A percentile compares a stretch with the other conserved stretches of the same genome.
Evolutionary conservation across 2,329 filamentous ascomycete genomes (phyloP).

Genomic region (Talaromyces atroroseus): DNA sequence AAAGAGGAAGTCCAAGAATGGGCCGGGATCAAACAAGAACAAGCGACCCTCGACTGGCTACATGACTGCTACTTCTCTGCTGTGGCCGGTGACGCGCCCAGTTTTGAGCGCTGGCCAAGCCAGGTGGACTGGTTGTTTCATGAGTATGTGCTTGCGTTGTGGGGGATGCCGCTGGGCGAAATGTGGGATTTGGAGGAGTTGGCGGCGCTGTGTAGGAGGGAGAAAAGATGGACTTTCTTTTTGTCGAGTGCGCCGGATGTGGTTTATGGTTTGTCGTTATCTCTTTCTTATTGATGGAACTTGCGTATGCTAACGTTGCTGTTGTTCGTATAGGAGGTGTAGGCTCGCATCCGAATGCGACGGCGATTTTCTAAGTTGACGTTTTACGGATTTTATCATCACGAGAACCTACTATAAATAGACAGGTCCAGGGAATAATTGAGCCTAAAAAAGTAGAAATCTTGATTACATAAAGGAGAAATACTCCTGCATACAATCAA

Average conservation of each 20-base stretch:
- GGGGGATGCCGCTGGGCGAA: constrained; percentile 42
- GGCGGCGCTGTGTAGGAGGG: constrained; percentile 29
- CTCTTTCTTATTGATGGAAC: neutral
- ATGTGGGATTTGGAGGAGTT: constrained; percentile 42
- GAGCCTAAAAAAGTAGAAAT: neutral
- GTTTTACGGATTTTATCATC: too few species aligned
- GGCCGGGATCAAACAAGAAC: constrained; percentile 49
- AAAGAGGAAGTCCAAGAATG: constrained; percentile 36
- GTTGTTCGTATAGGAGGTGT: constrained; percentile 23
- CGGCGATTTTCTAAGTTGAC: constrained; percentile 24
- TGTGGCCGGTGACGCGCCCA: constrained; percentile 58
- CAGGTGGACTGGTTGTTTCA: constrained; percentile 28
- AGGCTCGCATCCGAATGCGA: constrained; percentile 19
- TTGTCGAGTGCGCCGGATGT: constrained; percentile 39
- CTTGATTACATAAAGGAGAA: neutral
- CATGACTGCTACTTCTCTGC: constrained; percentile 65
- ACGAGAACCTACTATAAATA: too few species aligned
- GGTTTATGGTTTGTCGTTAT: constrained; percentile 30
- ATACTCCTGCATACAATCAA: constrained; percentile 14
- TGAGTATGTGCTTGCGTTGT: constrained; percentile 38
- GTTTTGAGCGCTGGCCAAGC: constrained; percentile 61
- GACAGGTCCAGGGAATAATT: too few species aligned
- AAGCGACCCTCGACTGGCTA: constrained; percentile 58
- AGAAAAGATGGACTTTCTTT: constrained; percentile 38
- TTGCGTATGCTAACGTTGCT: constrained; percentile 8